Evolutionary conservation across 1,139 yeast genomes (phyloP).

Genomic region (Arxiozyma heterogenica): DNA sequence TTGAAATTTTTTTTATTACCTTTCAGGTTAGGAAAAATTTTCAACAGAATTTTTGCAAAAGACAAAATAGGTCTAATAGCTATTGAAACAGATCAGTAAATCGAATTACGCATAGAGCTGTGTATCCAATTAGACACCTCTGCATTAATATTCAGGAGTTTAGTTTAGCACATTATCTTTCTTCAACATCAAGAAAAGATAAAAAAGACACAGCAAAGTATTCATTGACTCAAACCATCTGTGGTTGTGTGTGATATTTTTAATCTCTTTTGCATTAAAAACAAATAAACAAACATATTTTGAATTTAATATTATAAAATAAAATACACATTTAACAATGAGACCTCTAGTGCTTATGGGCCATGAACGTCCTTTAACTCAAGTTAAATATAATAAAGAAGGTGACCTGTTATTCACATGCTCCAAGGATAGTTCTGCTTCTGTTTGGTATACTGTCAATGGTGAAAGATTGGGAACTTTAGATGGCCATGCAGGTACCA

Average conservation of each 20-base stretch:
- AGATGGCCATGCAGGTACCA: constrained; percentile 85
- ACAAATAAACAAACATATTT: not conserved
- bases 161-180: not conserved
- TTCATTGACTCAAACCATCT: not conserved
- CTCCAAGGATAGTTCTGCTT: constrained; percentile 83
- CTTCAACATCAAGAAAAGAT: no score
- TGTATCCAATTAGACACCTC: no score
- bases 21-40: not conserved
- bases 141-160: no score
- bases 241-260: not conserved
- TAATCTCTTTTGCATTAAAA: not conserved
- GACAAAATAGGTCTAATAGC: not conserved
- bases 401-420: constrained; percentile 92
- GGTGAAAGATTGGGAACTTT: constrained; percentile 97
- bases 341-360: constrained; percentile 58
- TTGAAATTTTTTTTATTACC: not conserved
- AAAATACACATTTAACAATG: constrained; percentile 26
- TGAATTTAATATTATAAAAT: not conserved
- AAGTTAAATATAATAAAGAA: constrained; percentile 87
- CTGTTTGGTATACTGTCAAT: constrained; percentile 88
- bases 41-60: not conserved
- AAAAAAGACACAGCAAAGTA: not conserved
- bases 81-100: not conserved
- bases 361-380: constrained; percentile 81
- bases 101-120: no score